Base-by-base conservation (phyloP, 495 filamentous ascomycete genomes). In the Thozetella sp. region DNA sequence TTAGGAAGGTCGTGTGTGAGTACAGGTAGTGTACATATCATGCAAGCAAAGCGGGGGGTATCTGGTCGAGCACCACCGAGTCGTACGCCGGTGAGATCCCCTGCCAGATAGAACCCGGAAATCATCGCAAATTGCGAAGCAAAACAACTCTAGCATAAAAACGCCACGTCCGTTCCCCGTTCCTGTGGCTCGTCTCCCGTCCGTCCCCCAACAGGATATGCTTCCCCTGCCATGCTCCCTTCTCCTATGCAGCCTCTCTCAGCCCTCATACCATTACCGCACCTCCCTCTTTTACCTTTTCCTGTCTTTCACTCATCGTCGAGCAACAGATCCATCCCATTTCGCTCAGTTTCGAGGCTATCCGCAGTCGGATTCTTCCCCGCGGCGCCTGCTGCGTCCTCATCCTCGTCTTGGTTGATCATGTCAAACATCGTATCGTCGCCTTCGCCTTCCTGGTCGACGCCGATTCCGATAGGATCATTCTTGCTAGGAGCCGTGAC, bases 371-470 rank as follows among this genome's bases (percentile, higher is more conserved):
- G 64, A 34, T 64, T 22, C 17, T 40, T 23, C 13, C 20, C 53
- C 26, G 58, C 24, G 25, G 58, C 37, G 25, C 23, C 43, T 11
- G 30, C n/a, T 57, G 51, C 52, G 15, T 77, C 70, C 0, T 78
- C 78, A n/a, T 80, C 78, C 26, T 83, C 80, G 25, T 80, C 80
- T 20, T 78, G 68, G 54, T 83, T 78, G 0, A 79, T 80, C 15
- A 84, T 60, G 26, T 83, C 82, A 62, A 83, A 85, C 77, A 85
- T 82, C 65, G 73, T 77, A 55, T 80, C 74, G 15, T 79, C 77
- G 11, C 73, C 72, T 11, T 72, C 73, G n/a, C 77, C 76, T 43
- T 78, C 79, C 10, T 74, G 67, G 1, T 74, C 74, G 2, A 67
- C 58, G 20, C 63, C 67, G 13, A 69, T 70, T 3, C 68, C 70